Evolutionary conservation across 257 asterid genomes (phyloP), one percentile per base, ranked within the genome.

Genomic region (Cinchona pubescens): DNA sequence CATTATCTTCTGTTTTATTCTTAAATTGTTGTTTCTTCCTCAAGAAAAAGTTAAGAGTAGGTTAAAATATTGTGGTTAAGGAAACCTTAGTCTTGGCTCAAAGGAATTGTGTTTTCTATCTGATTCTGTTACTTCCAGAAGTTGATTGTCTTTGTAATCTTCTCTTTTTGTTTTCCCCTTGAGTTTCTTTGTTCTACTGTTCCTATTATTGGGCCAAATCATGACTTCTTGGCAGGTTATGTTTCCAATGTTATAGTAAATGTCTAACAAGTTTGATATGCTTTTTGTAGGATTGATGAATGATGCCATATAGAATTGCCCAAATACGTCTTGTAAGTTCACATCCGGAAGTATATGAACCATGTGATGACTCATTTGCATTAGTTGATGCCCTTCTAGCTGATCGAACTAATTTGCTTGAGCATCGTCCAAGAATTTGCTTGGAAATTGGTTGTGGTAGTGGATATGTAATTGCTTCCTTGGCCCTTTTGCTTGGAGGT

Each of bases 381-480:
- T 72, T 92, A 73, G 99, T 90, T 2, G 97, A 94, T 83, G 97
- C 97, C 11, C 86, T 95, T 40, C 85, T 92, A n/a, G 96, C 97
- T 35, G 99, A 92, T 82, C 85, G 96, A 79, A 79, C 84, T 55
- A 87, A 88, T 80, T 81, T 95, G 81, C 64, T 88, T 48, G 82
- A 83, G 14, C 97, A 90, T 53, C 82, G 35, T n/a, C 99, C 99
- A 38, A 79, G 85, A 12, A 67, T 90, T 34, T 94, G 99, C 85
- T 80, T 92, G 89, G 99, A 94, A 83, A 82, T 95, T n/a, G 98
- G 98, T 68, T 91, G 90, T 30, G 99, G 99, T 32, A 92, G 99
- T 59, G 98, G 99, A 3, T 95, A 92, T 8, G 91, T 92, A 23
- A 87, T 91, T 34, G 85, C 99, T 63, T 92, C 99, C 37, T 91